Base-by-base conservation (phyloP, 495 filamentous ascomycete genomes). In the Penicillium alfredii region DNA sequence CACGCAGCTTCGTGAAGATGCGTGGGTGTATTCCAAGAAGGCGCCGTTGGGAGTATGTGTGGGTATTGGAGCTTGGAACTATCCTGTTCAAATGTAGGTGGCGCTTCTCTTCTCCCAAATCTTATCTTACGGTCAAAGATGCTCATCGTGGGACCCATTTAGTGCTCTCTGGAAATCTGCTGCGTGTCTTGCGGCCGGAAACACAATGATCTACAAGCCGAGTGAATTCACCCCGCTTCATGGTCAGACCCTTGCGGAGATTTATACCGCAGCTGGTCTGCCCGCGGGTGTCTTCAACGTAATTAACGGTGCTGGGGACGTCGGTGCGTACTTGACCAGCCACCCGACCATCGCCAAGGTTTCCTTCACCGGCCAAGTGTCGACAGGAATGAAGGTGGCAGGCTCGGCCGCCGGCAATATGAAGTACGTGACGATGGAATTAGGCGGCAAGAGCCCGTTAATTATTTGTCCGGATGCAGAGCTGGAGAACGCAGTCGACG, bases 141-240 rank as follows among this genome's bases (percentile, higher is more conserved):
- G n/a, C n/a, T n/a, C n/a, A n/a, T n/a, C n/a, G n/a, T n/a, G n/a
- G n/a, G n/a, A n/a, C n/a, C n/a, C n/a, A n/a, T 45, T 4, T 34
- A 76, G 72, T 56, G 85, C 85, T 9, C 71, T 89, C 1, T 89
- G 85, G 85, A 92, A 92, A 56, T 83, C 81, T 3, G 84, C 82
- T 9, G 82, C 85, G 4, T 88, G 84, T 39, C 71, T 92, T 10
- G 82, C 84, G 7, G 86, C 86, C 3, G 86, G 86, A 16, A 92
- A 92, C 51, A 83, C 80, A 44, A 87, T 92, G 82, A 73, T 92
- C 33, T 88, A 88, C 63, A 92, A 92, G 45, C 80, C 86, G 17
- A 85, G 80, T 49, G 86, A 92, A 68, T 78, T 77, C 55, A 88
- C 85, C 15, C 81, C 84, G 3, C 63, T 89, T 11, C 84, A 88